Percentiles rank a stretch among this genome's conserved stretches.
Conservation (phyloP, 2,329 filamentous ascomycete species). For the Aspergillus sp. region DNA sequence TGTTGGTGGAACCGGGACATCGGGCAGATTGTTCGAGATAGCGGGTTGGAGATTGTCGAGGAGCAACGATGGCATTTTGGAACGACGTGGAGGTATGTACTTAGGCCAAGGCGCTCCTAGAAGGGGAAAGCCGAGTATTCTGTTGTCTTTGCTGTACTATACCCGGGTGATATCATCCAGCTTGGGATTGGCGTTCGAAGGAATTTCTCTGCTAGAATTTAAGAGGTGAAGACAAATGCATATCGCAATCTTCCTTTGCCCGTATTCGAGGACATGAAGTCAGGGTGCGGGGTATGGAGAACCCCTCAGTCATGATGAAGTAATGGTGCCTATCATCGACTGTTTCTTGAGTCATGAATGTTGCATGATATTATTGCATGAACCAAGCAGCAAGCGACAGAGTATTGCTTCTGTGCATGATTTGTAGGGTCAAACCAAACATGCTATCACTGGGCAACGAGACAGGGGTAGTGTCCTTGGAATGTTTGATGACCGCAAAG, state of each 20-base stretch:
- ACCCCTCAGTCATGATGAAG: neutral
- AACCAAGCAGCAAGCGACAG: neutral
- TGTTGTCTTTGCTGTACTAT: neutral
- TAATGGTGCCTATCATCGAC: neutral
- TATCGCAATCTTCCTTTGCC: neutral
- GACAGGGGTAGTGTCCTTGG: constrained; percentile 13
- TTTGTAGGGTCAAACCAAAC: constrained; percentile 3
- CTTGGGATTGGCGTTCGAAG: neutral
- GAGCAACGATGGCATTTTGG: constrained; percentile 53
- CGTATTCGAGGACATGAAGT: constrained; percentile 5
- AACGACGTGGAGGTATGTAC: constrained; percentile 52
- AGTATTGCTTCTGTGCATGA: neutral
- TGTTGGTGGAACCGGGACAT: constrained; percentile 61
- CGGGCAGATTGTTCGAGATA: constrained; percentile 51
- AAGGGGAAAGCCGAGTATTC: neutral
- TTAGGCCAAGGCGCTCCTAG: constrained; percentile 35
- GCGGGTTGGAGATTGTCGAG: constrained; percentile 53
- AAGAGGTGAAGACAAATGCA: neutral
- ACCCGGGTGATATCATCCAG: neutral
- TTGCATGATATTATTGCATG: neutral
- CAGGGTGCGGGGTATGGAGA: neutral
- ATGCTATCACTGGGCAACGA: constrained; percentile 12
- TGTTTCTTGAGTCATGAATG: neutral
- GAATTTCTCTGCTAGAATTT: neutral
- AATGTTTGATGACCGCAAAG: constrained; percentile 6